Evolutionary conservation across 2,329 filamentous ascomycete species (phyloP).

Genomic region (Corynespora cassiicola): DNA sequence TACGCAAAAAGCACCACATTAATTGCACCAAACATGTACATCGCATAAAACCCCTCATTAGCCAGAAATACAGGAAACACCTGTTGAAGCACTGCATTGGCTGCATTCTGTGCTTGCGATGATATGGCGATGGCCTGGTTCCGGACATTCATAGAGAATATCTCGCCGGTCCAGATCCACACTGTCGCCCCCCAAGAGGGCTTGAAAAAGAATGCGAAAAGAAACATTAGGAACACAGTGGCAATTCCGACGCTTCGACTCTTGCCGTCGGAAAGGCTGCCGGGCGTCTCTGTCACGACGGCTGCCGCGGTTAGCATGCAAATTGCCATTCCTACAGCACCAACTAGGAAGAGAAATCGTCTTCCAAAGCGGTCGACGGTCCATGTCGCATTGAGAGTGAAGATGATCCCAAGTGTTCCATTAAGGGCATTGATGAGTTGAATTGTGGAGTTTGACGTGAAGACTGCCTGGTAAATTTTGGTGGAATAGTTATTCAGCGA

Average conservation of each 20-base stretch:
- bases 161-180: conserved; percentile 73
- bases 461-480: conserved; percentile 72
- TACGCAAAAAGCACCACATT: background rate
- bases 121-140: too few relatives aligned
- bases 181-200: conserved; percentile 71
- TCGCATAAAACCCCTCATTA: conserved; percentile 5
- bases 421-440: conserved; percentile 74
- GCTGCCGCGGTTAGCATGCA: conserved; percentile 70
- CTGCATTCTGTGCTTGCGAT: conserved; percentile 3
- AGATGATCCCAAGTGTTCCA: conserved; percentile 71
- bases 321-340: conserved; percentile 67
- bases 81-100: conserved; percentile 6
- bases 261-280: conserved; percentile 46
- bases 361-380: conserved; percentile 72
- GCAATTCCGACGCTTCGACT: conserved; percentile 60
- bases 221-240: conserved; percentile 69
- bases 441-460: conserved; percentile 57
- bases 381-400: conserved; percentile 73
- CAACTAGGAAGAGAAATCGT: conserved; percentile 69
- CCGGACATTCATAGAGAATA: conserved; percentile 74
- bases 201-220: conserved; percentile 69
- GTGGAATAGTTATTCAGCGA: conserved; percentile 73
- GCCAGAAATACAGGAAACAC: conserved; percentile 4
- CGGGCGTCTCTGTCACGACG: conserved; percentile 61
- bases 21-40: conserved; percentile 5